Evolutionary conservation across 2,329 filamentous ascomycete species (phyloP).

Genomic region (Trichoderma afroharzianum): DNA sequence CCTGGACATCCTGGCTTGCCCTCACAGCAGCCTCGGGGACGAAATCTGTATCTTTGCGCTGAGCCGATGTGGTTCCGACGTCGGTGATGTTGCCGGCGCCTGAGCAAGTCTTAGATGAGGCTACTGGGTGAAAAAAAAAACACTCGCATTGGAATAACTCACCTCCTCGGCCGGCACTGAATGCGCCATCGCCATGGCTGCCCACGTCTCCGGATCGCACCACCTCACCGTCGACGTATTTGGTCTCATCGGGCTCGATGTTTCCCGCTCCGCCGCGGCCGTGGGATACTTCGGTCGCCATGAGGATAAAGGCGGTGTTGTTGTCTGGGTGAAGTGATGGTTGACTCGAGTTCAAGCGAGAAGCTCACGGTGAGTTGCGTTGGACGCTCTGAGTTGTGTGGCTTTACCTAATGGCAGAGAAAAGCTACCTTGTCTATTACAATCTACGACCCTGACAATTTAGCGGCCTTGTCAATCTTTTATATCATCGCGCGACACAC

Average conservation of each 20-base stretch:
- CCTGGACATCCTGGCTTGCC: slow-evolving; percentile 43
- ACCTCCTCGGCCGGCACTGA: slow-evolving; percentile 59
- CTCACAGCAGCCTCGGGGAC: slow-evolving; percentile 52
- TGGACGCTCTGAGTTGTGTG: not conserved
- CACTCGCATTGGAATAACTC: slow-evolving; percentile 22
- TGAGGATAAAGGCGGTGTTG: slow-evolving; percentile 14
- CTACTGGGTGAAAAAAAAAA: not conserved
- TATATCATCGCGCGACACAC: not conserved
- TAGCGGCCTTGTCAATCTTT: slow-evolving; percentile 4
- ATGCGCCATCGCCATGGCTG: slow-evolving; percentile 56
- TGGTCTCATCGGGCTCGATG: slow-evolving; percentile 54
- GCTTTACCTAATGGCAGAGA: not conserved
- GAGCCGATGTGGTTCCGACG: slow-evolving; percentile 33
- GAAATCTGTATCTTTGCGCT: slow-evolving; percentile 49
- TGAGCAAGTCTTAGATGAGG: slow-evolving; percentile 24
- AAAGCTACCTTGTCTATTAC: not conserved
- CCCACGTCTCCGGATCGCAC: slow-evolving; percentile 52
- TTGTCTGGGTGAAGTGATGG: not conserved
- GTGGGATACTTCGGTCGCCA: slow-evolving; percentile 52
- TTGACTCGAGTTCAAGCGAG: not conserved
- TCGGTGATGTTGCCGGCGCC: slow-evolving; percentile 59
- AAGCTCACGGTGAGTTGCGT: not conserved
- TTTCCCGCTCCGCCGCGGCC: slow-evolving; percentile 61
- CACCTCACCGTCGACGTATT: slow-evolving; percentile 61
- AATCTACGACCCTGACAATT: not conserved